Conservation (phyloP, 2,329 filamentous ascomycete species). For the Fusarium sp. region DNA sequence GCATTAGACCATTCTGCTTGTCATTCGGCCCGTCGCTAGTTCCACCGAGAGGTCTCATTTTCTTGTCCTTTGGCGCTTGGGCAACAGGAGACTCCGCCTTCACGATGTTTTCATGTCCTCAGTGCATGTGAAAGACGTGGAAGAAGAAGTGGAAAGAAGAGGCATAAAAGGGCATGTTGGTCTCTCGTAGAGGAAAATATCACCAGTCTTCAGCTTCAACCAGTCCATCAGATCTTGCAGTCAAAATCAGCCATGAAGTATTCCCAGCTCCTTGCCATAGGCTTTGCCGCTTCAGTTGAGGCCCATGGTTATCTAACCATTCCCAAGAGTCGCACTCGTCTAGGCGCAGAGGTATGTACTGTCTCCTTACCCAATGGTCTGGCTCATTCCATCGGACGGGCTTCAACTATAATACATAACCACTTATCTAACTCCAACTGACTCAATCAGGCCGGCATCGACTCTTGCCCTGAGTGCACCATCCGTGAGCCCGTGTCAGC, state of each 20-base stretch:
- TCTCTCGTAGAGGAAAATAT: neutral
- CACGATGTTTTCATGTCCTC: neutral
- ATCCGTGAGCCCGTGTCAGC: slow-evolving; percentile 64
- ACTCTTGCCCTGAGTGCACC: slow-evolving; percentile 65
- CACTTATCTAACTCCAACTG: neutral
- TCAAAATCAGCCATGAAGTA: neutral
- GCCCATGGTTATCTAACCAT: slow-evolving; percentile 12
- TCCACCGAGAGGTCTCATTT: neutral
- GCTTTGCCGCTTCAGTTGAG: neutral
- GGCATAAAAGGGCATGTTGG: neutral
- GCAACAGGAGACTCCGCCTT: slow-evolving; percentile 4
- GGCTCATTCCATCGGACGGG: too few species aligned
- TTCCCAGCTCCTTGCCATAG: neutral
- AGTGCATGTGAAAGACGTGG: neutral
- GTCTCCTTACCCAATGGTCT: neutral
- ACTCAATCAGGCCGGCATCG: slow-evolving; percentile 53
- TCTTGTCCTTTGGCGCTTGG: neutral
- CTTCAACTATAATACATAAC: too few species aligned
- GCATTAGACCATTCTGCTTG: neutral
- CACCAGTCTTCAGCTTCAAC: neutral
- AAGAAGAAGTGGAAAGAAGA: neutral
- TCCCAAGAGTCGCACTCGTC: slow-evolving; percentile 11
- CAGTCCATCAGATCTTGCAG: neutral
- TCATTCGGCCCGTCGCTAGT: slow-evolving; percentile 2
- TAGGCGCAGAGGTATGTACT: neutral